phyloP scores from a whole-genome alignment of 257 asterid genomes.

The Henckelia pumila region DNA sequence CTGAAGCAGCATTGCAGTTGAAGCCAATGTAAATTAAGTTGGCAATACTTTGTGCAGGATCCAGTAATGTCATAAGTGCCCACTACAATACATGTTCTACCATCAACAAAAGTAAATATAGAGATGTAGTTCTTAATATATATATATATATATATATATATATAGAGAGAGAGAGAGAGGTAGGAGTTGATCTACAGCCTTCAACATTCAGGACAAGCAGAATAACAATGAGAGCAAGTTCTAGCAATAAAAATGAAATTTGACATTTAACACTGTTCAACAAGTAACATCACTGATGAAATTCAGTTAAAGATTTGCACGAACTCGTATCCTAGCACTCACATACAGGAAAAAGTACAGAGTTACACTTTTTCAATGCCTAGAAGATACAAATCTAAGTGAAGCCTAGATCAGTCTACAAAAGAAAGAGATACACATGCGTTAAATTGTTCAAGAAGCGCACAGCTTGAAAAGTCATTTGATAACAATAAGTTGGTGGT shows the following conservation, averaged over 20 bases:
- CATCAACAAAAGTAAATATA: constrained; percentile 29
- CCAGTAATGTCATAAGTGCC: constrained; percentile 92
- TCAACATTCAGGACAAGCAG: not conserved
- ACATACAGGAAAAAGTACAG: not conserved
- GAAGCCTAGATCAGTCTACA: constrained; percentile 1
- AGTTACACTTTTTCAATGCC: not conserved
- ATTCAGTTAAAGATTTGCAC: constrained; percentile 19
- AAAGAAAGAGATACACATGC: constrained; percentile 9
- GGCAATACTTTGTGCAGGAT: constrained; percentile 84
- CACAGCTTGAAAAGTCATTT: constrained; percentile 5
- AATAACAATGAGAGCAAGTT: constrained; percentile 1
- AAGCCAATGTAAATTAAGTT: constrained; percentile 87
- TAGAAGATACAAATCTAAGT: constrained; percentile 14
- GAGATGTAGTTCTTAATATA: too few species aligned
- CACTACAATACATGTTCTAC: constrained; percentile 63
- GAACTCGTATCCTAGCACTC: constrained; percentile 1
- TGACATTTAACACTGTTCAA: constrained; percentile 2
- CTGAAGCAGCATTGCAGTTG: constrained; percentile 74
- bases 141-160: too few species aligned
- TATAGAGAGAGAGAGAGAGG: too few species aligned
- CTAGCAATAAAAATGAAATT: constrained; percentile 4
- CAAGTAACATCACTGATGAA: not conserved
- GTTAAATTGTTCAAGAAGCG: constrained; percentile 15
- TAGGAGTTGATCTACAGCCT: constrained; percentile 13
- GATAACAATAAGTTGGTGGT: constrained; percentile 3